Evolutionary conservation across 768 basidiomycete species (phyloP).

Genomic region (Suillus sp.): DNA sequence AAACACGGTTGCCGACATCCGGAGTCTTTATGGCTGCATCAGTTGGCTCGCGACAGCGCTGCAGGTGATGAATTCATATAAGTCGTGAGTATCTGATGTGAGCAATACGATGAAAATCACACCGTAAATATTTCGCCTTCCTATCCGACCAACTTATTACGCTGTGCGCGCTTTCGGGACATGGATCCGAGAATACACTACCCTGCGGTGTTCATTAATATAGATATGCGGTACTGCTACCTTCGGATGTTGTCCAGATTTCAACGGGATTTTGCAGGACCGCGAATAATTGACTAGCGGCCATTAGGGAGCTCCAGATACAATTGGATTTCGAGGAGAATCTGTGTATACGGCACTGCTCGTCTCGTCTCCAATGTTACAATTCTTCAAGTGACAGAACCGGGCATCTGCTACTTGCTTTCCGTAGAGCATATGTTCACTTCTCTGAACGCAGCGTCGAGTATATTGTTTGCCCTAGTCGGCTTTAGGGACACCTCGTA

Average conservation of each 20-base stretch:
- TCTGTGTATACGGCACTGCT: background rate
- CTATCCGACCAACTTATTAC: background rate
- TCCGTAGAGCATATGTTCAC: background rate
- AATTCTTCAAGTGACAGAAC: background rate
- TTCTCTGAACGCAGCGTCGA: background rate
- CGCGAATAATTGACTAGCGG: background rate
- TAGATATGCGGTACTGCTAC: background rate
- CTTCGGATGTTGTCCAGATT: background rate
- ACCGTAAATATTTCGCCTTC: background rate
- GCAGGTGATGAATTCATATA: background rate
- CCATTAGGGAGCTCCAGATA: background rate
- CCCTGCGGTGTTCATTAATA: background rate
- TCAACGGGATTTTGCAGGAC: background rate
- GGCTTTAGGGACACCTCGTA: background rate
- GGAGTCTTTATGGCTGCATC: background rate
- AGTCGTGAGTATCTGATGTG: background rate
- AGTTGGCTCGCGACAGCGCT: background rate
- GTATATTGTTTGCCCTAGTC: background rate
- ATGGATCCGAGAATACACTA: background rate
- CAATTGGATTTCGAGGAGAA: background rate
- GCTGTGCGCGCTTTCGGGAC: background rate
- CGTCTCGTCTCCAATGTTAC: background rate
- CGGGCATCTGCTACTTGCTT: background rate
- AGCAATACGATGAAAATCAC: too few relatives aligned
- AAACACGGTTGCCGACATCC: background rate